These are phyloP conservation scores for Colletotrichum falcatum DNA, from an alignment of 2,329 filamentous ascomycete species.

Conservation along the genomic window DNA sequence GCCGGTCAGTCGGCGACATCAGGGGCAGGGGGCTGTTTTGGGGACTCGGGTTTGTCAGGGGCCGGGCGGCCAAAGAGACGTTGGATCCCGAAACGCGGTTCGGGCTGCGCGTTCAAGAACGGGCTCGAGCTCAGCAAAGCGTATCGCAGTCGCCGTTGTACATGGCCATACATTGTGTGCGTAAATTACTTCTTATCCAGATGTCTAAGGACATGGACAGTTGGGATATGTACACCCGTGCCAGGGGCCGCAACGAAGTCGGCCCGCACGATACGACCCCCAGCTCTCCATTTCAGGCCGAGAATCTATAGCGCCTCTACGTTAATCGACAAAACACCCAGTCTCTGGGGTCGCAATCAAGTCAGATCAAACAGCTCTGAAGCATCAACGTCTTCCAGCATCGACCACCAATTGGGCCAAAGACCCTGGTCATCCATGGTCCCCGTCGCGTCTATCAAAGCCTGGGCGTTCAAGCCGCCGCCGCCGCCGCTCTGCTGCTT, in stretches of 20 bases:
- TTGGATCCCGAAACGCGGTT: conserved; percentile 49
- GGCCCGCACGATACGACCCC: no score
- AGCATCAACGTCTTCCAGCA: conserved; percentile 39
- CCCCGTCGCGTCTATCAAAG: conserved; percentile 13
- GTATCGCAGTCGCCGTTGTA: no score
- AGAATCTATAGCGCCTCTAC: neutral
- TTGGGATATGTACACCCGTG: no score
- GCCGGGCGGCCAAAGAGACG: conserved; percentile 51
- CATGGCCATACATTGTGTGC: neutral
- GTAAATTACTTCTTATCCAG: neutral
- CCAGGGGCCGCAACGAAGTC: no score
- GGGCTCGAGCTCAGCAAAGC: conserved; percentile 43
- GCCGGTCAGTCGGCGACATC: conserved; percentile 54
- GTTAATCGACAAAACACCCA: neutral
- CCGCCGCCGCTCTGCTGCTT: neutral
- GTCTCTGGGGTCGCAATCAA: neutral
- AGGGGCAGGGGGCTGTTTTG: conserved; percentile 59
- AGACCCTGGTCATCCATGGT: conserved; percentile 33
- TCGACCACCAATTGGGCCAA: conserved; percentile 42
- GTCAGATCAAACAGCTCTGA: conserved; percentile 23
- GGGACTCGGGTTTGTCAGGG: conserved; percentile 60
- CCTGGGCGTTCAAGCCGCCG: neutral
- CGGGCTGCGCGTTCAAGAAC: conserved; percentile 46
- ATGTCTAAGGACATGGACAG: neutral
- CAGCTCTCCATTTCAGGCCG: neutral